These are phyloP conservation scores for Aspergillus carlsbadensis DNA, from an alignment of 495 filamentous ascomycete species.

Conservation along the genomic window DNA sequence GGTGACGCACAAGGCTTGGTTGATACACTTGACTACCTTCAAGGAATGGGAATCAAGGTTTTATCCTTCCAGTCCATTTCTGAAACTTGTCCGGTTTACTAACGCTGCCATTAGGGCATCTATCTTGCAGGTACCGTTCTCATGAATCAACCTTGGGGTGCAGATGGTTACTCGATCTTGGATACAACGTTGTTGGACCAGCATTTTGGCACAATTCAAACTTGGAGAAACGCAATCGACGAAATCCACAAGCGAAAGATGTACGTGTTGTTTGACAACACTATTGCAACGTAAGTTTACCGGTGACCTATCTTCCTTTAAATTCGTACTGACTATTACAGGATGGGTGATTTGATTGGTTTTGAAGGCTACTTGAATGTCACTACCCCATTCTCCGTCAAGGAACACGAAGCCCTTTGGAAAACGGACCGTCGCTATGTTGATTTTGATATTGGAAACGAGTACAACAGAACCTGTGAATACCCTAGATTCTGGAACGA, in stretches of 20 bases:
- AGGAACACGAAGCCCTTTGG: constrained; percentile 60
- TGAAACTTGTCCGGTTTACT: constrained; percentile 7
- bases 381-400: constrained; percentile 57
- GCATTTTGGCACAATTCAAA: constrained; percentile 63
- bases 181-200: constrained; percentile 71
- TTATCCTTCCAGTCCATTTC: not conserved
- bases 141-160: constrained; percentile 71
- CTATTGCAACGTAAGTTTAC: constrained; percentile 60
- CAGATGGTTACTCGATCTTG: constrained; percentile 66
- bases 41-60: constrained; percentile 74
- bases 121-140: constrained; percentile 68
- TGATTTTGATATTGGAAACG: constrained; percentile 63
- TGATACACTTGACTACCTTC: constrained; percentile 70
- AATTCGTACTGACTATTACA: constrained; percentile 15
- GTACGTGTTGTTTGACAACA: constrained; percentile 74
- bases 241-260: constrained; percentile 66
- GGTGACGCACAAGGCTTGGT: constrained; percentile 65
- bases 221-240: constrained; percentile 62
- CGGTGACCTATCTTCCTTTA: not conserved
- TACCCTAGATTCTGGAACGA: constrained; percentile 70
- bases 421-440: constrained; percentile 58
- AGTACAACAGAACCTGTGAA: constrained; percentile 56
- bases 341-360: constrained; percentile 66
- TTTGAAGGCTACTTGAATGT: constrained; percentile 66
- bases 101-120: constrained; percentile 45